A percentile compares a stretch with the other conserved stretches of the same genome.
Conservation (phyloP, 139 green algal species). For the Chlamydomonas sphaeroides region DNA sequence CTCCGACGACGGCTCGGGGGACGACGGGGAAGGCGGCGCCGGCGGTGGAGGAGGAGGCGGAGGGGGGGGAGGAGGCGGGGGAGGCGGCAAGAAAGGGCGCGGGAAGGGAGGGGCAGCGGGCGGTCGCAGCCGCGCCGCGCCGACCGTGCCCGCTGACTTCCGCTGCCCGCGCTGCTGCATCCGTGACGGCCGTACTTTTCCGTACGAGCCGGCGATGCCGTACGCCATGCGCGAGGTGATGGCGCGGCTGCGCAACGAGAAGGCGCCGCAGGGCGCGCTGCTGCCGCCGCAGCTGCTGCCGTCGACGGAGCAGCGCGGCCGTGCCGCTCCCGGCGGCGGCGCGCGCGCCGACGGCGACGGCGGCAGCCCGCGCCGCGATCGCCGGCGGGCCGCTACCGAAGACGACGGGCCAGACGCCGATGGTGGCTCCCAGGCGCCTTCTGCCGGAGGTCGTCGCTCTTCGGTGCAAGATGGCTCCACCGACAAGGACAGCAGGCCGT, state of each 20-base stretch:
- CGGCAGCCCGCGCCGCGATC: background rate
- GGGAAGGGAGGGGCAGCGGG: background rate
- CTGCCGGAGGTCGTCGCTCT: too few species aligned
- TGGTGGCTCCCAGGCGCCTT: too few species aligned
- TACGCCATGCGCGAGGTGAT: background rate
- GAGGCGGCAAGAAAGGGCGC: too few species aligned
- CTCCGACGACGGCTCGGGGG: background rate
- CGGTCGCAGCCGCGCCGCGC: background rate
- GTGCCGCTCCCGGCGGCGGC: background rate
- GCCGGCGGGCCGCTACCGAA: too few species aligned
- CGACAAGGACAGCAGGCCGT: too few species aligned
- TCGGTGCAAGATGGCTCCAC: too few species aligned
- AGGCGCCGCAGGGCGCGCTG: background rate
- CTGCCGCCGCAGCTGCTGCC: background rate
- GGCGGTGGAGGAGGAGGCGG: too few species aligned
- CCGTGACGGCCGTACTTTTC: slow-evolving; percentile 2
- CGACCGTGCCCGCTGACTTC: background rate
- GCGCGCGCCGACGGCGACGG: too few species aligned
- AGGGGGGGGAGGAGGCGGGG: too few species aligned
- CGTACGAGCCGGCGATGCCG: background rate
- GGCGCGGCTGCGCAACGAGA: background rate
- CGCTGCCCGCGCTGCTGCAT: slow-evolving; percentile 53
- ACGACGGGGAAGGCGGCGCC: background rate
- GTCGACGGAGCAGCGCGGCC: background rate
- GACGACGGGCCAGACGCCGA: too few species aligned